Evolutionary conservation across 1,284 basidiomycete species (phyloP).

Genomic region (Apiotrichum mycotoxinovorans): DNA sequence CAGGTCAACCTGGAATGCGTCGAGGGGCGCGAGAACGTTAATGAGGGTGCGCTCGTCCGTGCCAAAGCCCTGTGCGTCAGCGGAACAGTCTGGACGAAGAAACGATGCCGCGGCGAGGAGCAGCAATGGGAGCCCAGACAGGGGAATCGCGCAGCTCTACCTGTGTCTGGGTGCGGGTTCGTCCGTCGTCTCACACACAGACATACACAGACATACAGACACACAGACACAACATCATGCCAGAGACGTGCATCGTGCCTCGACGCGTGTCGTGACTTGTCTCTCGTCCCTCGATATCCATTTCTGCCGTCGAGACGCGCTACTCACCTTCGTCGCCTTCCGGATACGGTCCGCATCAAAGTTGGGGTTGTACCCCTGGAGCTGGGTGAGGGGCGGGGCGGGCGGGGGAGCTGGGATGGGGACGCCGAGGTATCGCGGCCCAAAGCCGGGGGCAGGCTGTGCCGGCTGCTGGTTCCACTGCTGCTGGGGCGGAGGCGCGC

Average conservation of each 20-base stretch:
- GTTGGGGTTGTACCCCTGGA: slow-evolving; percentile 45
- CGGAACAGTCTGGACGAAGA: background rate
- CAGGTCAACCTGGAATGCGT: slow-evolving; percentile 49
- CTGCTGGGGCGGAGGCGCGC: slow-evolving; percentile 1
- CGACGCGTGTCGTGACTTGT: background rate
- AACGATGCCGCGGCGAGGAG: too few relatives aligned
- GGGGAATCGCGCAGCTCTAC: too few relatives aligned
- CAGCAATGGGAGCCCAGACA: too few relatives aligned
- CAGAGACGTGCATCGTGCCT: too few relatives aligned
- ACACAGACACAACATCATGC: too few relatives aligned
- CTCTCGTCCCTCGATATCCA: background rate
- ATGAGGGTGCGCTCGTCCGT: slow-evolving; percentile 49
- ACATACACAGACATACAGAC: too few relatives aligned
- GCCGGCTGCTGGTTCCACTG: background rate
- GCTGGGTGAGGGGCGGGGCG: slow-evolving; percentile 33
- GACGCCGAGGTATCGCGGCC: slow-evolving; percentile 39
- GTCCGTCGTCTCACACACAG: too few relatives aligned
- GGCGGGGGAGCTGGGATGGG: slow-evolving; percentile 46
- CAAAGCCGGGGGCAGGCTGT: slow-evolving; percentile 9
- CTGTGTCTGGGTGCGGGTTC: too few relatives aligned
- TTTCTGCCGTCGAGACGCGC: background rate
- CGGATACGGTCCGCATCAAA: slow-evolving; percentile 49
- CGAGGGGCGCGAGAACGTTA: slow-evolving; percentile 42
- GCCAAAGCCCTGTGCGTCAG: slow-evolving; percentile 42
- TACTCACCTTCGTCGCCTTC: slow-evolving; percentile 50